Percentiles rank a stretch among this genome's conserved stretches.
phyloP scores from a whole-genome alignment of 2,329 filamentous ascomycete genomes.

The Colletotrichum horii region DNA sequence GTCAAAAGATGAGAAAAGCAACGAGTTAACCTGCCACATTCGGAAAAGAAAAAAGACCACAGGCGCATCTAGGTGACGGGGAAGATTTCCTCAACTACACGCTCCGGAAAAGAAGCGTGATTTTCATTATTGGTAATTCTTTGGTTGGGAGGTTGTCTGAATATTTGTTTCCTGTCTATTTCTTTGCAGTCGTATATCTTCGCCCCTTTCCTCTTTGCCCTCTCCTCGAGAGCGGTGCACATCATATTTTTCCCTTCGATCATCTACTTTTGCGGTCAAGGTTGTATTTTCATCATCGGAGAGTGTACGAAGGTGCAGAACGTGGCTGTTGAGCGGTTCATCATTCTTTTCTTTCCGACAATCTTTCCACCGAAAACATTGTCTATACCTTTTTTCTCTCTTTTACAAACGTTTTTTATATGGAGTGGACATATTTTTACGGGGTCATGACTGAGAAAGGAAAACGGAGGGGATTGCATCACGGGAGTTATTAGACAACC shows the following conservation, averaged over 20 bases:
- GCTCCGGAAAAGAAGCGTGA: background rate
- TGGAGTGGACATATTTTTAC: background rate
- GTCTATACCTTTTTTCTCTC: background rate
- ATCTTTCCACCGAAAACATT: background rate
- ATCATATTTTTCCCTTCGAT: background rate
- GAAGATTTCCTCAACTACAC: background rate
- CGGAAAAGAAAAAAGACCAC: background rate
- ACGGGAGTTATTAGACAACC: slow-evolving; percentile 14
- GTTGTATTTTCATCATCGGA: background rate
- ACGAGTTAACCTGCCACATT: background rate
- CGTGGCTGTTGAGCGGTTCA: slow-evolving; percentile 7
- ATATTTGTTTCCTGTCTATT: background rate
- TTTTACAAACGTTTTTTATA: background rate
- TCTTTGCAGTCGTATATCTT: background rate
- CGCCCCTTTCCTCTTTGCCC: background rate
- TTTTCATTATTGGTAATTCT: slow-evolving; percentile 1
- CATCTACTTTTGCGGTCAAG: background rate
- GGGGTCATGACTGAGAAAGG: background rate
- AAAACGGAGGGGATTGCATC: background rate
- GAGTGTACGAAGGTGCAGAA: slow-evolving; percentile 14
- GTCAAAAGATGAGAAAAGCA: slow-evolving; percentile 1
- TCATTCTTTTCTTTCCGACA: background rate
- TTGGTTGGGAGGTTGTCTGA: slow-evolving; percentile 6
- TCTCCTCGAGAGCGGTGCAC: background rate
- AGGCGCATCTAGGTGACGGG: background rate